Percentiles rank a stretch among this genome's conserved stretches.
Conservation (phyloP, 345 rosid genomes). For the Salix dunnii region DNA sequence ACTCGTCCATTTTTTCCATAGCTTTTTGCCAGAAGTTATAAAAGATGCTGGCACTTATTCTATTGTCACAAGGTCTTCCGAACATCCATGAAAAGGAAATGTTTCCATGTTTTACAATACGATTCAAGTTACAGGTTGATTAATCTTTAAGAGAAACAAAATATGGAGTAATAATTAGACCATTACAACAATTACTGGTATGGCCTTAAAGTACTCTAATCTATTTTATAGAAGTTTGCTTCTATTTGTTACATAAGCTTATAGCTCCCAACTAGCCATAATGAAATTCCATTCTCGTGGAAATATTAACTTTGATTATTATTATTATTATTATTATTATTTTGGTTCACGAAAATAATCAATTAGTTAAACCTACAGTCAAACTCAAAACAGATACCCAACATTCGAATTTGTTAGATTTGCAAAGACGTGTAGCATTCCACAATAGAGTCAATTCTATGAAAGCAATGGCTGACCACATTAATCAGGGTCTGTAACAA, state of each 20-base stretch:
- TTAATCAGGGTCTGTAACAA: not conserved
- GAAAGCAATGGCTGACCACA: not conserved
- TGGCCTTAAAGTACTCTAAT: not conserved
- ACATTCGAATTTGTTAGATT: not conserved
- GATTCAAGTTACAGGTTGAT: slow-evolving; percentile 9
- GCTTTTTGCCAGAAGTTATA: not conserved
- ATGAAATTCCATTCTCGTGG: not conserved
- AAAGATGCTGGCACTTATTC: not conserved
- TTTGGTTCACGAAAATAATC: not conserved
- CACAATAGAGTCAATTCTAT: not conserved
- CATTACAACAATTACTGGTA: not conserved
- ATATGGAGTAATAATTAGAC: not conserved
- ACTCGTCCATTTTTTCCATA: not conserved
- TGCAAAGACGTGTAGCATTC: not conserved
- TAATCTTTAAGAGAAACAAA: not conserved
- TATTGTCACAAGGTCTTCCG: not conserved
- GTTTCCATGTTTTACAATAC: not conserved
- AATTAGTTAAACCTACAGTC: not conserved
- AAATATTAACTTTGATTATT: not conserved
- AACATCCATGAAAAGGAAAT: not conserved
- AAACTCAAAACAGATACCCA: not conserved
- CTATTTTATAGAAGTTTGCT: not conserved
- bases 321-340: too few species aligned
- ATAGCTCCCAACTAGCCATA: not conserved
- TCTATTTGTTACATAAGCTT: not conserved